These are phyloP conservation scores for Metarhizium sp. DNA, from an alignment of 2,329 filamentous ascomycete genomes.

Conservation along the genomic window DNA sequence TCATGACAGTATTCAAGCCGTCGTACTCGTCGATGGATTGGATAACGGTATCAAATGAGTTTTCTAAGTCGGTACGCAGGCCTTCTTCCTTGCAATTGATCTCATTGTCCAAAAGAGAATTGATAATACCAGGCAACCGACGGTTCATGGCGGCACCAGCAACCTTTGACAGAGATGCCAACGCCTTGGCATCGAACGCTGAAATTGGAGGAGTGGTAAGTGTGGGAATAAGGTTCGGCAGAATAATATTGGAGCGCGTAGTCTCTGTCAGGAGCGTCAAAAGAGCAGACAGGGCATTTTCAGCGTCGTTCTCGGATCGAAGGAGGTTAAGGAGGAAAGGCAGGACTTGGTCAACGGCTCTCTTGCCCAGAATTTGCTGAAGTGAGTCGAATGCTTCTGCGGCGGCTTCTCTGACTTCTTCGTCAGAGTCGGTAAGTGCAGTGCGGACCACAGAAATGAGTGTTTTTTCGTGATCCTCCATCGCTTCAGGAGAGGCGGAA, in stretches of 20 bases:
- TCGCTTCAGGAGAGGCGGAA: conserved; percentile 76
- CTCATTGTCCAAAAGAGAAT: conserved; percentile 88
- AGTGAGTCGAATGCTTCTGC: conserved; percentile 95
- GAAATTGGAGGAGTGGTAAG: conserved; percentile 84
- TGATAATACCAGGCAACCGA: conserved; percentile 80
- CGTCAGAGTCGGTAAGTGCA: conserved; percentile 81
- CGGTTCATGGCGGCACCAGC: conserved; percentile 86
- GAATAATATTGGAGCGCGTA: conserved; percentile 88
- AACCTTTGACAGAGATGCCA: conserved; percentile 88
- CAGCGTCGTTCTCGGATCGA: conserved; percentile 74
- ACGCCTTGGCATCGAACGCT: conserved; percentile 85
- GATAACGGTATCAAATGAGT: conserved; percentile 81
- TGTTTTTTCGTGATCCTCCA: conserved; percentile 92
- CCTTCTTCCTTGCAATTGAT: conserved; percentile 66
- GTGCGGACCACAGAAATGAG: conserved; percentile 90
- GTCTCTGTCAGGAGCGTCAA: conserved; percentile 90
- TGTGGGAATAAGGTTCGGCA: conserved; percentile 92
- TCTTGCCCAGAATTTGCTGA: conserved; percentile 89
- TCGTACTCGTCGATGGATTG: conserved; percentile 93
- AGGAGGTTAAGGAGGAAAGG: conserved; percentile 87
- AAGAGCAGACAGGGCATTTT: conserved; percentile 86
- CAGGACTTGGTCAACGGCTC: conserved; percentile 87
- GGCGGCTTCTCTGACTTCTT: conserved; percentile 86
- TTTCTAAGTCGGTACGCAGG: conserved; percentile 63
- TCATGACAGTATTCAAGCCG: conserved; percentile 93